Percentiles rank a stretch among this genome's conserved stretches.
phyloP scores from a whole-genome alignment of 306 rosid species.

The Lathyrus aphaca region DNA sequence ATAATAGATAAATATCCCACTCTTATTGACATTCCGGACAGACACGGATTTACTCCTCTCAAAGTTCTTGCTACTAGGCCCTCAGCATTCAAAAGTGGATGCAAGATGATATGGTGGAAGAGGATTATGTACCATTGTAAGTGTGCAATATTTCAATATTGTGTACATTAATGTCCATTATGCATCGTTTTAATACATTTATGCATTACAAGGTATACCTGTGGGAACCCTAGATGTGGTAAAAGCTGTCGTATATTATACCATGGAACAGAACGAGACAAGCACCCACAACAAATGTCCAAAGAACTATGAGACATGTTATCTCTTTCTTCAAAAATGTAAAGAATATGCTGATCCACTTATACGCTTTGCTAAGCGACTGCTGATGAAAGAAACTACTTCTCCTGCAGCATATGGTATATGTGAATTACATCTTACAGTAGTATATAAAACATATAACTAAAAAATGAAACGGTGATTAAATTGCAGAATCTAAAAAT shows the following conservation, averaged over 20 bases:
- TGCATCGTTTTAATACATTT: no score
- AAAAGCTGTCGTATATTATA: background rate
- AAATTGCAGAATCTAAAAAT: no score
- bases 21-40: background rate
- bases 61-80: conserved; percentile 39
- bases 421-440: no score
- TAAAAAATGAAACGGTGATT: background rate
- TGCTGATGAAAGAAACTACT: background rate
- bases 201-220: background rate
- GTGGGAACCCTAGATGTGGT: background rate
- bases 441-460: no score
- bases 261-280: background rate
- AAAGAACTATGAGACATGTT: conserved; percentile 2
- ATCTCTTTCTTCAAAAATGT: no score
- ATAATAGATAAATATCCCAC: background rate
- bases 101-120: conserved; percentile 22
- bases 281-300: background rate
- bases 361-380: background rate
- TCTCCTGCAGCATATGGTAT: no score
- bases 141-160: background rate
- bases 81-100: conserved; percentile 38
- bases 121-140: conserved; percentile 27
- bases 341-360: no score
- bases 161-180: background rate
- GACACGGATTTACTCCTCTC: conserved; percentile 27